Percentiles rank a stretch among this genome's conserved stretches.
Conservation (phyloP, 2,329 filamentous ascomycete genomes). For the Pseudocercospora fijiensis region DNA sequence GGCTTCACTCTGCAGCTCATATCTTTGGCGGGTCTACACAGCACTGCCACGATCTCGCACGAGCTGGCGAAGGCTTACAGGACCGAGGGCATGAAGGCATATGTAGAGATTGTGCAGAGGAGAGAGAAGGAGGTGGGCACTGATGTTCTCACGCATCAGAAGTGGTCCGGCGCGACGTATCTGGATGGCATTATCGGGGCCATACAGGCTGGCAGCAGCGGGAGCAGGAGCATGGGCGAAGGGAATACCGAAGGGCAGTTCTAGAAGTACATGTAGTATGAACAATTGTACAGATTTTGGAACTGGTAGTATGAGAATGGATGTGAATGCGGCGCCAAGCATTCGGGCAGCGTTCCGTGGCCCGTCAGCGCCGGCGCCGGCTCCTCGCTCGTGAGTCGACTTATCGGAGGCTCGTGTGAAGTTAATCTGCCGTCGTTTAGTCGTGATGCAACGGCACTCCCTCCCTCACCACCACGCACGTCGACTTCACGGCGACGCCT, state of each 20-base stretch:
- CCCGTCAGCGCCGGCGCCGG: too few relatives aligned
- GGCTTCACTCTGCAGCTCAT: conserved; percentile 69
- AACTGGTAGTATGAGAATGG: background rate
- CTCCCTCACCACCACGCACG: background rate
- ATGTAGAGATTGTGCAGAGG: conserved; percentile 88
- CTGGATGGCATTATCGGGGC: conserved; percentile 87
- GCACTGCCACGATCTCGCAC: conserved; percentile 62
- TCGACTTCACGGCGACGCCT: background rate
- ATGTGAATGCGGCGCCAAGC: background rate
- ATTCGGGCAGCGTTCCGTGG: background rate
- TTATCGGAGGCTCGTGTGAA: background rate
- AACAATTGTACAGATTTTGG: background rate
- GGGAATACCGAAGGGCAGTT: conserved; percentile 76
- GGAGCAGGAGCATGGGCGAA: conserved; percentile 90
- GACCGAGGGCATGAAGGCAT: conserved; percentile 91
- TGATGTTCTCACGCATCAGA: conserved; percentile 93
- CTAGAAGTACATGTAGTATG: conserved; percentile 25
- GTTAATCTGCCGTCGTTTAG: background rate
- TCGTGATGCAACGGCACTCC: background rate
- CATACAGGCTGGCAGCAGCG: conserved; percentile 86
- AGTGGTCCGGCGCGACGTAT: conserved; percentile 73
- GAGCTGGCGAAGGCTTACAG: conserved; percentile 83
- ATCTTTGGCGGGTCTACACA: conserved; percentile 63
- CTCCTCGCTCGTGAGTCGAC: background rate
- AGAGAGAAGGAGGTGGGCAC: conserved; percentile 87